phyloP scores from a whole-genome alignment of 164 flowering plant species.

The Liriodendron chinense region DNA sequence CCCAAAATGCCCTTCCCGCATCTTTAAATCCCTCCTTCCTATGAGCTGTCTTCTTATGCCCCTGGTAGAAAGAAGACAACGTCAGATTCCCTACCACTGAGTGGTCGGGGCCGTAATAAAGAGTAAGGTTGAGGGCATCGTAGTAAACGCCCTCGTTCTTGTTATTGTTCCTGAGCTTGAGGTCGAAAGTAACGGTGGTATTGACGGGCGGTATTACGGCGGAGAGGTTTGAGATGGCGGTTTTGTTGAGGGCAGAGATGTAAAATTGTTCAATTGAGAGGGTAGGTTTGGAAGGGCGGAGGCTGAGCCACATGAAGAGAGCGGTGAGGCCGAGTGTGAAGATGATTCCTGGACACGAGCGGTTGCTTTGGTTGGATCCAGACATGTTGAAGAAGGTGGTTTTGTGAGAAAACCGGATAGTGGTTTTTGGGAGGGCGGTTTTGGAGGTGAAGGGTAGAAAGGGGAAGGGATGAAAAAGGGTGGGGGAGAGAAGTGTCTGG shows the following conservation, averaged over 20 bases:
- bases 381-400: conserved; percentile 19
- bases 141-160: conserved; percentile 69
- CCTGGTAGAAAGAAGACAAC: conserved; percentile 44
- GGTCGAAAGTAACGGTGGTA: conserved; percentile 39
- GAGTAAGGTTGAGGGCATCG: conserved; percentile 42
- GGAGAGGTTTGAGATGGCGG: conserved; percentile 4
- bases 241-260: conserved; percentile 55
- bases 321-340: conserved; percentile 50
- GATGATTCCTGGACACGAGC: conserved; percentile 40
- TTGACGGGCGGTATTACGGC: conserved; percentile 20
- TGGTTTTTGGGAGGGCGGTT: not conserved
- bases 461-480: too few relatives aligned
- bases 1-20: conserved; percentile 25
- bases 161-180: conserved; percentile 59
- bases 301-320: conserved; percentile 69
- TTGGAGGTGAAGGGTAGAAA: not conserved
- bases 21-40: conserved; percentile 6
- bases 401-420: not conserved
- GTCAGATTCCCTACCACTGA: conserved; percentile 18
- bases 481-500: too few relatives aligned
- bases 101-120: conserved; percentile 26
- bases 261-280: conserved; percentile 39
- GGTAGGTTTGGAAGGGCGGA: conserved; percentile 46
- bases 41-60: conserved; percentile 47
- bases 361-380: conserved; percentile 28